Base-by-base conservation (phyloP, 352 stramenopile genomes). In the Aphanomyces invadans region DNA sequence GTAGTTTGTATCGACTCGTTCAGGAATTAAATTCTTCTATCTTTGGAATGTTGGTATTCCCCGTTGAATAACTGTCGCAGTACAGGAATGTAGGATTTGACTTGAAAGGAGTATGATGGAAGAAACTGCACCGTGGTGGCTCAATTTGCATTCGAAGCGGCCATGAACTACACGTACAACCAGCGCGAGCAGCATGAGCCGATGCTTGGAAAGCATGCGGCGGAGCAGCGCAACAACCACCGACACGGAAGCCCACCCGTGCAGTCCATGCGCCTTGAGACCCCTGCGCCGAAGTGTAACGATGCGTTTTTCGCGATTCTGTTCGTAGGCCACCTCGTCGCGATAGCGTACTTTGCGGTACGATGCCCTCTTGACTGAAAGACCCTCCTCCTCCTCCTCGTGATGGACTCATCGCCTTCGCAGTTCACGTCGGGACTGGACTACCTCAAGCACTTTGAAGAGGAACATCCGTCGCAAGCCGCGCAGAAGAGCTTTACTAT, bases 121-220 rank as follows among this genome's bases (percentile, higher is more conserved):
- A 42, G 7, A 42, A 42, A 42, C 36, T 42, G 36, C 36, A 15
- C 36, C n/a, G n/a, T 42, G 7, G 36, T 15, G 19, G 29, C 44
- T 19, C 4, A 25, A 39, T 57, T n/a, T 57, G 29, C 49, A 57
- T 32, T 57, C n/a, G 23, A 23, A 5, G 3, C 17, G 3, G 17
- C 45, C 11, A n/a, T n/a, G n/a, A n/a, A n/a, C n/a, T n/a, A n/a
- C 9, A 67, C 57, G 60, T 67, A 67, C 60, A 57, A 26, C 49
- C 39, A 67, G 85, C 92, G 92, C 75, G 77, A 73, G 36, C 83
- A 94, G 73, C 77, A 72, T 2, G 85, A 94, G 25, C 85, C 85
- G 17, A 94, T 94, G 83, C 81, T 94, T 67, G 56, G 48, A 1
- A 70, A 57, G 54, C 21, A 68, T 54, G 42, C 63, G 66, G 64